These are phyloP conservation scores for Vanrija sp. DNA, from an alignment of 1,284 basidiomycete genomes.

Conservation along the genomic window DNA sequence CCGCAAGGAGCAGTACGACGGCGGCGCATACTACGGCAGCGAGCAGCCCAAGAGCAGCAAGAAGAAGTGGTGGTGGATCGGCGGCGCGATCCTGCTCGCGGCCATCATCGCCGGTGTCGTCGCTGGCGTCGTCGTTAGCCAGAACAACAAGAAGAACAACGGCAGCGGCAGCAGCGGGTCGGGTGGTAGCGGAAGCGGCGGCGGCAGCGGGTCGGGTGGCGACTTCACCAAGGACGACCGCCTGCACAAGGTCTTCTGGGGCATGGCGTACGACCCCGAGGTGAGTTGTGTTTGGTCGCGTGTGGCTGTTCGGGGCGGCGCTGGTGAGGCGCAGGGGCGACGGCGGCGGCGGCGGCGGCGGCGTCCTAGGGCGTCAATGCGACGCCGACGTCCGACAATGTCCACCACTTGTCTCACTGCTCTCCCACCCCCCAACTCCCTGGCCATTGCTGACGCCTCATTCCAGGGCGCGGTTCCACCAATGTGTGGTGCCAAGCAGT, in stretches of 20 bases:
- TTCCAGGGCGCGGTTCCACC: slow-evolving; percentile 29
- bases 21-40: neutral
- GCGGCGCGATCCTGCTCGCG: slow-evolving; percentile 22
- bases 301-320: neutral
- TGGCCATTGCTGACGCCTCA: neutral
- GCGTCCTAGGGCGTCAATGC: no score
- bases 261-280: slow-evolving; percentile 67
- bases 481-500: slow-evolving; percentile 6
- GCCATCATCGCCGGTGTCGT: slow-evolving; percentile 26
- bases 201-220: slow-evolving; percentile 4
- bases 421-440: no score
- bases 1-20: no score
- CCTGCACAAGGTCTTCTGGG: slow-evolving; percentile 64
- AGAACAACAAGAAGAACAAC: slow-evolving; percentile 2
- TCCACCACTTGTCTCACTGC: no score
- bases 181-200: neutral
- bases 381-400: no score
- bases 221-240: slow-evolving; percentile 60
- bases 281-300: slow-evolving; percentile 42
- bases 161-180: neutral
- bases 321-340: no score
- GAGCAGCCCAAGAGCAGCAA: slow-evolving; percentile 1
- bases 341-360: no score
- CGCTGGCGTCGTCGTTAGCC: slow-evolving; percentile 28
- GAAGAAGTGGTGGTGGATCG: slow-evolving; percentile 28